These are phyloP conservation scores for Blumeriella jaapii DNA, from an alignment of 2,329 filamentous ascomycete species.

Conservation along the genomic window DNA sequence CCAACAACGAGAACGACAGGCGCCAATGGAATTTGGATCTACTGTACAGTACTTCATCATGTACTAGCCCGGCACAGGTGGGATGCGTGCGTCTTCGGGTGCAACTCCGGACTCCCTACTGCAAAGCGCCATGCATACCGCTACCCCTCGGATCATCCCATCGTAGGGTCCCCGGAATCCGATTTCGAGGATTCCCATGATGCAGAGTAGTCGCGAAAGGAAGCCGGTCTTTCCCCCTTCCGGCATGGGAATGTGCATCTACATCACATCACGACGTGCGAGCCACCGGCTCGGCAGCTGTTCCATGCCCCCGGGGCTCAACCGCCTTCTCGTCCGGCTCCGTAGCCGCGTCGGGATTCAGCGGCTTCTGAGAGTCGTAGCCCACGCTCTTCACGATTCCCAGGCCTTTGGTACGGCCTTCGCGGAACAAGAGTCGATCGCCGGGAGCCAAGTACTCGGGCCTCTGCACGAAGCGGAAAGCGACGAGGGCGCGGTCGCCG, in stretches of 20 bases:
- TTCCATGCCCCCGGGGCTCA: conserved; percentile 4
- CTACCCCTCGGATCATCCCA: too few species aligned
- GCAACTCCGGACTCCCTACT: too few species aligned
- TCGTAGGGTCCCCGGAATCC: too few species aligned
- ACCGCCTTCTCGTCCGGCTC: conserved; percentile 9
- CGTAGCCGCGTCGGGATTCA: conserved; percentile 30
- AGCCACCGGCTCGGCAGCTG: not conserved
- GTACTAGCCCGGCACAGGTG: too few species aligned
- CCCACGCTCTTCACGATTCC: conserved; percentile 88
- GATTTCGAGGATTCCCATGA: too few species aligned
- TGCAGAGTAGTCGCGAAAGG: not conserved
- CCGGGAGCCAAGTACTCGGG: conserved; percentile 87
- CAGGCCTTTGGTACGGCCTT: conserved; percentile 88
- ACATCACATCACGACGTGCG: conserved; percentile 2
- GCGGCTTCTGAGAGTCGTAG: conserved; percentile 57
- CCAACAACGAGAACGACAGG: too few species aligned
- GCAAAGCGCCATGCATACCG: too few species aligned
- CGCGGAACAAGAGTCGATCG: conserved; percentile 82
- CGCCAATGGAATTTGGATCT: too few species aligned
- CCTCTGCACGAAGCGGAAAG: conserved; percentile 87
- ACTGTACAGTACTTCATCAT: too few species aligned
- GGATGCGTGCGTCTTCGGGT: too few species aligned
- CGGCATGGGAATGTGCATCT: not conserved
- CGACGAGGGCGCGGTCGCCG: conserved; percentile 85
- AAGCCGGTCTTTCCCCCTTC: too few species aligned